These are phyloP conservation scores for Dissophora ornata DNA, from an alignment of 192 early-diverging fungal genomes.

Conservation along the genomic window DNA sequence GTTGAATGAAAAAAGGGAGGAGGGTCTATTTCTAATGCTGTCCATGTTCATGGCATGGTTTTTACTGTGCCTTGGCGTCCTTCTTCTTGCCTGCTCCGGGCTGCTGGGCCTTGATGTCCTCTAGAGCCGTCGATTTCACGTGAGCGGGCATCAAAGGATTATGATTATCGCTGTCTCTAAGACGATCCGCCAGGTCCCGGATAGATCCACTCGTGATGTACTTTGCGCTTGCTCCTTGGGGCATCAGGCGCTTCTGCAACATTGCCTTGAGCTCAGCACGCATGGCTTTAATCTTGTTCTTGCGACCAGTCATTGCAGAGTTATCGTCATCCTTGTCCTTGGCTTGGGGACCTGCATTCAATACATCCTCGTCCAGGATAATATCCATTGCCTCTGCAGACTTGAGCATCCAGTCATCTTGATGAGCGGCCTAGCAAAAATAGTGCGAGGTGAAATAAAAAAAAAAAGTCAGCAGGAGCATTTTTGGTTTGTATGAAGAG, in stretches of 20 bases:
- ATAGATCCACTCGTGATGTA: constrained; percentile 75
- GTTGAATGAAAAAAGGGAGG: background rate
- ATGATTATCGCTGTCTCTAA: constrained; percentile 58
- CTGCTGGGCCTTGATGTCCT: constrained; percentile 44
- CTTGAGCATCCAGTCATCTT: constrained; percentile 47
- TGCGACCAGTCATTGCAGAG: constrained; percentile 45
- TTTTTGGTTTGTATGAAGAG: too few relatives aligned
- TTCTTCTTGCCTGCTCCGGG: constrained; percentile 7
- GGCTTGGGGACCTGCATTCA: constrained; percentile 22
- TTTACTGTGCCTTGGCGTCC: background rate
- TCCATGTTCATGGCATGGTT: too few relatives aligned
- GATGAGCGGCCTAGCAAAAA: constrained; percentile 30
- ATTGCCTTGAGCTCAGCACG: constrained; percentile 58
- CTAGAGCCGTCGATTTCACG: constrained; percentile 42
- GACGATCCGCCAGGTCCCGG: constrained; percentile 70
- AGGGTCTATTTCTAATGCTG: too few relatives aligned
- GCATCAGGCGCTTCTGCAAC: constrained; percentile 59
- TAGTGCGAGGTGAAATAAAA: too few relatives aligned
- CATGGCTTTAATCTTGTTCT: constrained; percentile 59
- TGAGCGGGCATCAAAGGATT: constrained; percentile 52
- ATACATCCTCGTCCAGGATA: constrained; percentile 39
- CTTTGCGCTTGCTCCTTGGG: constrained; percentile 64
- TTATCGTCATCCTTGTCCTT: constrained; percentile 55
- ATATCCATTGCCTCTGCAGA: constrained; percentile 51
- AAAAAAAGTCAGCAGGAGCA: too few relatives aligned